Evolutionary conservation across 345 rosid species (phyloP), one percentile per base, ranked within the genome.

Genomic region (Kandelia obovata): DNA sequence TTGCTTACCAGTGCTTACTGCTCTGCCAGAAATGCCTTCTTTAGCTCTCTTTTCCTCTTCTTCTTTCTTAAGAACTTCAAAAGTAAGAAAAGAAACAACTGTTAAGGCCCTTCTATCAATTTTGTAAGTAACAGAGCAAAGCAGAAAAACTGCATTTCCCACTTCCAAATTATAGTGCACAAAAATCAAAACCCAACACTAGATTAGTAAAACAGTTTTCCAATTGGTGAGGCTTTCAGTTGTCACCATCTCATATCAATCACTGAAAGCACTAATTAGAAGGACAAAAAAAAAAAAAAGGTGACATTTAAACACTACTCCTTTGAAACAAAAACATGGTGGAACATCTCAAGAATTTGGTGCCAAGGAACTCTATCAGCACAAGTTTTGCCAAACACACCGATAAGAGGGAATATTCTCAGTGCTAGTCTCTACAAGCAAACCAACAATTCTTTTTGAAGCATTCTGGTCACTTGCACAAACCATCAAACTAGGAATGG

Each of bases 41-140:
- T 70, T 83, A 58, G 86, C 84, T 80, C 73, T 92, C 83, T 76
- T 92, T 78, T 89, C 89, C 73, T 87, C 91, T 73, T 89, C 96
- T 79, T 91, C 97, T 81, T 88, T 88, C 84, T 89, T 88, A 69
- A 88, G 79, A 79, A 85, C 96, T 92, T 66, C 17, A 17, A 39
- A 74, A 72, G 73, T 55, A 2, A 46, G 62, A 77, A 9, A 49
- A 4, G 6, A 7, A 53, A 37, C 6, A n/a, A 5, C 25, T 0
- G 58, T 59, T 37, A 68, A 35, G 61, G 68, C 47, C 66, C 51
- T 61, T n/a, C 46, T 30, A 51, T 39, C 9, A 5, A 68, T 27
- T 19, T 43, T 27, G n/a, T 32, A 23, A 58, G 28, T 8, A 52
- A 43, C 28, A 7, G 66, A 11, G 58, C 11, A 27, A 30, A 25